Evolutionary conservation across 805 yeast genomes (phyloP).

Genomic region (Wickerhamiella vanderwaltii): DNA sequence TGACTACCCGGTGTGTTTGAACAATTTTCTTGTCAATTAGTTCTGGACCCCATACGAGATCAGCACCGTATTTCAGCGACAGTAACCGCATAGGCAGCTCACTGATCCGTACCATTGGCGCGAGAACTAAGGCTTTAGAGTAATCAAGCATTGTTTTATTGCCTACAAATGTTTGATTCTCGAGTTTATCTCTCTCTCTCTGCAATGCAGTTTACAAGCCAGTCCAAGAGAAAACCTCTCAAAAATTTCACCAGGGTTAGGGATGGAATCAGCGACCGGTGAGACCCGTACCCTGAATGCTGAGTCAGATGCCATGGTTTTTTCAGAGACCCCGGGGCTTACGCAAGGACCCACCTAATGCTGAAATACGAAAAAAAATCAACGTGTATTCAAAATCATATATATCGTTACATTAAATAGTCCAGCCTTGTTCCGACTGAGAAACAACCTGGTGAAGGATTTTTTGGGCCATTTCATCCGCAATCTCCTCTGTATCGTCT

Average conservation of each 20-base stretch:
- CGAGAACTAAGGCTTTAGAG: slow-evolving; percentile 69
- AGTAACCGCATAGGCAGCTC: slow-evolving; percentile 82
- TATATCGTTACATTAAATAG: slow-evolving; percentile 8
- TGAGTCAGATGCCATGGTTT: no score
- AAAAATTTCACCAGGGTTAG: slow-evolving; percentile 5
- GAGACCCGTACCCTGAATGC: no score
- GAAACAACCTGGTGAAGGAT: slow-evolving; percentile 25
- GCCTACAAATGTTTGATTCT: no score
- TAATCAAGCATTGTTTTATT: slow-evolving; percentile 45
- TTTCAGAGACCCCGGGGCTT: no score
- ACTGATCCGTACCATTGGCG: slow-evolving; percentile 93
- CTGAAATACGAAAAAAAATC: no score
- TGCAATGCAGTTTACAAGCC: not conserved
- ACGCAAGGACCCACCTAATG: no score
- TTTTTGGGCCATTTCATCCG: slow-evolving; percentile 28
- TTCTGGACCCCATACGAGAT: slow-evolving; percentile 94
- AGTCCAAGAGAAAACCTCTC: not conserved
- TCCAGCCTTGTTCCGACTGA: slow-evolving; percentile 10
- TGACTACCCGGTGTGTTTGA: slow-evolving; percentile 52
- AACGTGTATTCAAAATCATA: no score
- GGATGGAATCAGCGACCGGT: not conserved
- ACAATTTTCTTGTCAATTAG: slow-evolving; percentile 76
- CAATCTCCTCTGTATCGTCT: slow-evolving; percentile 26
- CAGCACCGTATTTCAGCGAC: slow-evolving; percentile 78
- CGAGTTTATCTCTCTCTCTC: no score